Evolutionary conservation across 371 early-diverging fungal species (phyloP), one percentile per base, ranked within the genome.

Genomic region (Actinomortierella ambigua): DNA sequence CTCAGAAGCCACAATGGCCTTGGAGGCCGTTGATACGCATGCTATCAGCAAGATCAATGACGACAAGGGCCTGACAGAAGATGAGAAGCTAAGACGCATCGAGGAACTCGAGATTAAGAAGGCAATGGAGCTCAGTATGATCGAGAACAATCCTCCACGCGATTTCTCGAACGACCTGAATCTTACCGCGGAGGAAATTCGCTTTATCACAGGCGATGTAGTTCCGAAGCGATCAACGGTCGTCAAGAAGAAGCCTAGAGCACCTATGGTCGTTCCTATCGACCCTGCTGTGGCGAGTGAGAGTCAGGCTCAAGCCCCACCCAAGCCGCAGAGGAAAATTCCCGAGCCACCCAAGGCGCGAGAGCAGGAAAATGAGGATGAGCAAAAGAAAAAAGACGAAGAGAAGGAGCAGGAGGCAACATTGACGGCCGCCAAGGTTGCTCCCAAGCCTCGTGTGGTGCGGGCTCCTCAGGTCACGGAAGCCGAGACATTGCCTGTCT

Each of bases 201-300:
- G 64, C 4, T 73, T 73, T 50, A 60, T 73, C 23, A 73, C 67
- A 63, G 63, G 75, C 0, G 75, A 67, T 54, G 61, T 73, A 0
- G 61, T 29, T 1, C 75, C 67, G 29, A 66, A 63, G 54, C 48
- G 75, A 27, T 73, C 75, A n/a, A 73, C 75, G 53, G 28, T 63
- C 20, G 23, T 48, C 44, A 66, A 56, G 67, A 55, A 67, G 20
- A 55, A 63, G 23, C 60, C 61, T n/a, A 63, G 75, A 41, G 75
- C 67, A 3, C 75, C 75, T 8, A 67, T 26, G 67, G 61, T 8
- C 11, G 22, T 48, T 22, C 22, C 22, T 18, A 11, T 34, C 11
- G 62, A 59, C 4, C 13, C 52, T 1, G 51, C 65, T 0, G 62
- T 54, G 2, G 29, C 51, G 11, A 18, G 41, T 14, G 40, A 49